These are phyloP conservation scores for Climacium dendroides DNA, from an alignment of 225 moss, liverwort and hornwort species.

Conservation along the genomic window DNA sequence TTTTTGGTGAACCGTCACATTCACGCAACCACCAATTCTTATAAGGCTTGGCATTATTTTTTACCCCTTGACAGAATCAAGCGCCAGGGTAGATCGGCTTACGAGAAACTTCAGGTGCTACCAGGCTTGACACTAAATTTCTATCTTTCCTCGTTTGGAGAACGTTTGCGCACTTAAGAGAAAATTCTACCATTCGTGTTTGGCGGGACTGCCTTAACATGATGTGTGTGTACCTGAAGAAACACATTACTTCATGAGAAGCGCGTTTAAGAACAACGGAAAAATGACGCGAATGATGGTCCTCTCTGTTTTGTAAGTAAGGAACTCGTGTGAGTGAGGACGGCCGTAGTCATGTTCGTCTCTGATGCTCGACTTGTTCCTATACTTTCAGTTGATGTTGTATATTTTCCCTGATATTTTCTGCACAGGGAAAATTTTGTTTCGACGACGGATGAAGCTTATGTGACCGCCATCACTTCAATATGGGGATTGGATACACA, in stretches of 20 bases:
- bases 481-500: slow-evolving; percentile 27
- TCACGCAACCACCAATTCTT: background rate
- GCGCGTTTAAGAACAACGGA: background rate
- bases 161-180: background rate
- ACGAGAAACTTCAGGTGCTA: slow-evolving; percentile 22
- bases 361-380: too few species aligned
- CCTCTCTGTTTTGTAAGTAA: background rate
- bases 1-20: background rate
- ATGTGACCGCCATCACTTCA: slow-evolving; percentile 8
- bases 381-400: background rate
- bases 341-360: background rate
- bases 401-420: background rate
- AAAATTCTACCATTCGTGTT: background rate
- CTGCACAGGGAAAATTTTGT: slow-evolving; percentile 11
- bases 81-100: slow-evolving; percentile 3
- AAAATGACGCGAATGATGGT: background rate
- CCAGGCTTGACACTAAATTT: background rate
- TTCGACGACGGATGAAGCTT: slow-evolving; percentile 15
- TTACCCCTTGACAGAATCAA: slow-evolving; percentile 7
- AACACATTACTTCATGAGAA: background rate
- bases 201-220: background rate
- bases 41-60: background rate
- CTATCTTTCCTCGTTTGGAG: background rate
- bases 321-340: background rate
- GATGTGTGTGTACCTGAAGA: background rate